Conservation (phyloP, 257 asterid genomes). For the Penstemon newberryi region DNA sequence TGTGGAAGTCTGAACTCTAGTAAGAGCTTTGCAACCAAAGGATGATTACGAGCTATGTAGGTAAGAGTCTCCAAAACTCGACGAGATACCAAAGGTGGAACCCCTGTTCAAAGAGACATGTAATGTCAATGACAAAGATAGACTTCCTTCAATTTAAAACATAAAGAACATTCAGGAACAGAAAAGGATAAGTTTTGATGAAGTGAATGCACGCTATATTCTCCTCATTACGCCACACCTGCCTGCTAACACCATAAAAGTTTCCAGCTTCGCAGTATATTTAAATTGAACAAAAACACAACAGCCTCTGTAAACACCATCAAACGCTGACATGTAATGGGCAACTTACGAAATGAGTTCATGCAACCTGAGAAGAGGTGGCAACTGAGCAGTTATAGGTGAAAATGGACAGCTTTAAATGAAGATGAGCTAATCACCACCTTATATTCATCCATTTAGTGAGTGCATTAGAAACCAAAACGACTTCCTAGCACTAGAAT, state of each 20-base stretch:
- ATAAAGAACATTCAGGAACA: background rate
- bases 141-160: background rate
- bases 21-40: slow-evolving; percentile 76
- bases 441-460: too few relatives aligned
- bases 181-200: background rate
- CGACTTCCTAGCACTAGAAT: too few relatives aligned
- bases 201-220: background rate
- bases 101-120: slow-evolving; percentile 48
- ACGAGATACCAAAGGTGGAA: slow-evolving; percentile 95
- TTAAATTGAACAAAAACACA: background rate
- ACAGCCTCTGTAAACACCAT: background rate
- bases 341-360: background rate
- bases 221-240: slow-evolving; percentile 1
- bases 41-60: slow-evolving; percentile 86
- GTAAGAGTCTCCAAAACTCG: slow-evolving; percentile 90
- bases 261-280: background rate
- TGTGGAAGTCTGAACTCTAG: slow-evolving; percentile 61
- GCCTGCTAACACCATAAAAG: background rate
- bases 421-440: too few relatives aligned
- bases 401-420: too few relatives aligned
- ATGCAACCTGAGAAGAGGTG: background rate
- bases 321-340: background rate
- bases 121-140: background rate
- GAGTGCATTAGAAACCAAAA: too few relatives aligned
- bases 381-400: background rate